A percentile compares a stretch with the other conserved stretches of the same genome.
Conservation (phyloP, 257 asterid genomes). For the Solanum tarapatanum region DNA sequence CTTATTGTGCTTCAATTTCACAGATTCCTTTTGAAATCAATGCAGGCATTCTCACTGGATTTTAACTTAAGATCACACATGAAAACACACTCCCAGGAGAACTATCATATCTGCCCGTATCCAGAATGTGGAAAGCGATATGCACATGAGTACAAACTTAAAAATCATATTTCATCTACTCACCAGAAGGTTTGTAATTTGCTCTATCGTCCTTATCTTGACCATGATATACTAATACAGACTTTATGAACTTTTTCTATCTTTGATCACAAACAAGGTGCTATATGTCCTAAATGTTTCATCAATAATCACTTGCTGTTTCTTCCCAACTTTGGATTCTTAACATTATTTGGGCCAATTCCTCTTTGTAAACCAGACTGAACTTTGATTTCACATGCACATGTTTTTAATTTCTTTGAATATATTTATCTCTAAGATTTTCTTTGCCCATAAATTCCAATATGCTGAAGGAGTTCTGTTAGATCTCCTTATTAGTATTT, state of each 20-base stretch:
- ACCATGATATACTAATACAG: neutral
- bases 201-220: neutral
- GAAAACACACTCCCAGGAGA: conserved; percentile 99
- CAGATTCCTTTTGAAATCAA: neutral
- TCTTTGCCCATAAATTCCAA: neutral
- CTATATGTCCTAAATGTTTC: neutral
- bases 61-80: conserved; percentile 94
- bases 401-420: neutral
- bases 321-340: neutral
- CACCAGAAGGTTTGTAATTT: conserved; percentile 64
- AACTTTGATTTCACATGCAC: neutral
- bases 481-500: neutral
- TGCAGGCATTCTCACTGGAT: conserved; percentile 96
- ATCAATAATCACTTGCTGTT: neutral
- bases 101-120: conserved; percentile 89
- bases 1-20: neutral
- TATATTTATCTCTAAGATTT: neutral
- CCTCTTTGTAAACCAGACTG: neutral
- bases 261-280: neutral
- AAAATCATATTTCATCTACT: conserved; percentile 71
- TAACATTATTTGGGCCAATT: neutral
- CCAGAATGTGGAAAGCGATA: conserved; percentile 96
- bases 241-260: neutral
- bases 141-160: conserved; percentile 95
- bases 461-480: neutral